Conservation (phyloP, 1,284 basidiomycete species). For the Leucoagaricus sp. region DNA sequence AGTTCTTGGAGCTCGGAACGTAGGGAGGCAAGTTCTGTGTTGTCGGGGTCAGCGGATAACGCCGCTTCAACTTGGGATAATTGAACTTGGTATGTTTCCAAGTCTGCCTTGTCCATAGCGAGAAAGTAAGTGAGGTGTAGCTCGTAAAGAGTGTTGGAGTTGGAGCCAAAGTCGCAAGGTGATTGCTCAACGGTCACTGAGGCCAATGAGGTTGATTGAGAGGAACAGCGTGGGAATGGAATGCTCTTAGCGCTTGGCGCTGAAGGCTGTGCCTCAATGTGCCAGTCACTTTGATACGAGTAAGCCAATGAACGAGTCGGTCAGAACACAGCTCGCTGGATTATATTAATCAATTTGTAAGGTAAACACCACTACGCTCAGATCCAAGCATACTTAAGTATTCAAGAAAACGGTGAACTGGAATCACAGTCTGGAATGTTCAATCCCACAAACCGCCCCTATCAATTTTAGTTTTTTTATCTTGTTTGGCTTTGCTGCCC, state of each 20-base stretch:
- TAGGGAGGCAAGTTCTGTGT: slow-evolving; percentile 75
- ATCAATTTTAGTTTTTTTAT: slow-evolving; percentile 65
- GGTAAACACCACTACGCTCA: no score
- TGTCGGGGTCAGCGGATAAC: slow-evolving; percentile 81
- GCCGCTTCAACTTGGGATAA: slow-evolving; percentile 90
- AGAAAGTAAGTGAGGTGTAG: neutral
- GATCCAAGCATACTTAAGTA: no score
- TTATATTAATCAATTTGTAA: no score
- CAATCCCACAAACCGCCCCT: slow-evolving; percentile 66
- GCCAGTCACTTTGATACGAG: no score
- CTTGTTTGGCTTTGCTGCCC: slow-evolving; percentile 86
- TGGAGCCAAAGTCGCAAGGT: neutral
- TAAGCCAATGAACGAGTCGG: no score
- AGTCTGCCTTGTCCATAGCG: slow-evolving; percentile 72
- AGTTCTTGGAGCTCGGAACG: slow-evolving; percentile 88
- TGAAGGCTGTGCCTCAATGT: no score
- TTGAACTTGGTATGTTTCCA: slow-evolving; percentile 88
- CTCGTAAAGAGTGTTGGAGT: neutral
- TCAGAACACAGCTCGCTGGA: no score
- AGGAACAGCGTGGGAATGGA: neutral
- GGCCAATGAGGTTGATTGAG: neutral
- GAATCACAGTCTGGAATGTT: slow-evolving; percentile 5
- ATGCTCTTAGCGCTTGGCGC: no score
- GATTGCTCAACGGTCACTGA: slow-evolving; percentile 2
- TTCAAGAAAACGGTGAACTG: no score